Percentiles rank a stretch among this genome's conserved stretches.
phyloP scores from a whole-genome alignment of 1,284 basidiomycete species.

The Clitocybe nebularis region DNA sequence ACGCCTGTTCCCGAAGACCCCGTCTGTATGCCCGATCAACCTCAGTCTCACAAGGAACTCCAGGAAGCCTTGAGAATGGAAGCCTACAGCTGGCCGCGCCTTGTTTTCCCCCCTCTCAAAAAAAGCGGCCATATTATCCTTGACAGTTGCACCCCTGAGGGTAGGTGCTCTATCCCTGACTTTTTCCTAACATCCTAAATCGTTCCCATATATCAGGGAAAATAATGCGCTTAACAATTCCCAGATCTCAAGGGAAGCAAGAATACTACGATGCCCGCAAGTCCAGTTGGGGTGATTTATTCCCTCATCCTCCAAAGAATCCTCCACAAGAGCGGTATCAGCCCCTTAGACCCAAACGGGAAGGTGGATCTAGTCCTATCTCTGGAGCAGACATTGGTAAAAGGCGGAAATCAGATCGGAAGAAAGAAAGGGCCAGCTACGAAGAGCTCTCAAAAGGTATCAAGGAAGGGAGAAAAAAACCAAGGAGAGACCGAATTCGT shows the following conservation, averaged over 20 bases:
- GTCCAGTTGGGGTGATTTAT: conserved; percentile 90
- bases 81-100: conserved; percentile 85
- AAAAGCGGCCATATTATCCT: conserved; percentile 91
- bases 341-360: conserved; percentile 29
- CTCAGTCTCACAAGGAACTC: conserved; percentile 31
- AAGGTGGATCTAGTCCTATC: conserved; percentile 21
- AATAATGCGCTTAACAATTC: conserved; percentile 87
- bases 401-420: conserved; percentile 27
- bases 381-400: conserved; percentile 59
- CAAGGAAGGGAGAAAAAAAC: conserved; percentile 31
- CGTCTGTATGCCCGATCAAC: conserved; percentile 8
- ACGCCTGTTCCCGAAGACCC: conserved; percentile 8
- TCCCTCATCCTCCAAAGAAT: conserved; percentile 84
- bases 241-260: conserved; percentile 92
- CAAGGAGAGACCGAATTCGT: conserved; percentile 21
- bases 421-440: conserved; percentile 35
- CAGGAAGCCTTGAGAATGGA: conserved; percentile 54
- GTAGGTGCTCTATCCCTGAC: conserved; percentile 33
- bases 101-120: conserved; percentile 89
- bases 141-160: conserved; percentile 83
- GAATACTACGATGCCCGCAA: conserved; percentile 95
- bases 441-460: conserved; percentile 36
- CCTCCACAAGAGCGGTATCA: conserved; percentile 60
- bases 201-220: conserved; percentile 54
- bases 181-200: conserved; percentile 4